Evolutionary conservation across 805 yeast genomes (phyloP).

Genomic region (Metschnikowia anglica): DNA sequence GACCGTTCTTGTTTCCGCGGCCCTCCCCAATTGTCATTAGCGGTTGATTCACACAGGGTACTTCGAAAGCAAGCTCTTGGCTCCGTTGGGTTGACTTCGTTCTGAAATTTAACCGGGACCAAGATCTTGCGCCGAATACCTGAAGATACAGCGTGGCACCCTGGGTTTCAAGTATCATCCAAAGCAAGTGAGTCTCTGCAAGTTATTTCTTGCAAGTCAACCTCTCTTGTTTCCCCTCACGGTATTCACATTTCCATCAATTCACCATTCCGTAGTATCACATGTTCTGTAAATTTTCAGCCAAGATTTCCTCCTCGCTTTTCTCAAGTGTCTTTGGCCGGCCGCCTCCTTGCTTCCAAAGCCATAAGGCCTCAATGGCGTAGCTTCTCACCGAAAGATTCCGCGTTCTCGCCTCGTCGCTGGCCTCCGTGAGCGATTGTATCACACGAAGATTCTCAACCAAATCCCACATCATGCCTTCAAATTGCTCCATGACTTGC

Average conservation of each 20-base stretch:
- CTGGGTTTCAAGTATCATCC: constrained; percentile 5
- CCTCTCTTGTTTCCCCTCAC: constrained; percentile 6
- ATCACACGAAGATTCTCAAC: constrained; percentile 60
- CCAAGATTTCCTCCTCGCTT: constrained; percentile 30
- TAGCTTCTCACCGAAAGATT: constrained; percentile 77
- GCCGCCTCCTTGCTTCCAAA: constrained; percentile 67
- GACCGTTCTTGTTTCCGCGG: neutral
- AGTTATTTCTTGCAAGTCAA: neutral
- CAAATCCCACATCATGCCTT: constrained; percentile 66
- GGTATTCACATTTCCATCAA: constrained; percentile 9
- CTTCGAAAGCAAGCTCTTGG: neutral
- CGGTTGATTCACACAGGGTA: neutral
- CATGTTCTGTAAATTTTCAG: constrained; percentile 22
- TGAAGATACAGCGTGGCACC: constrained; percentile 2
- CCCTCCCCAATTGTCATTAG: constrained; percentile 7
- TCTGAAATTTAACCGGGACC: constrained; percentile 10
- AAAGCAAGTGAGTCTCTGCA: constrained; percentile 1
- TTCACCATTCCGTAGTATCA: neutral
- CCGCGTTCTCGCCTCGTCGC: constrained; percentile 60
- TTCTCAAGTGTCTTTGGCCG: constrained; percentile 16
- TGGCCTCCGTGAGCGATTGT: constrained; percentile 64
- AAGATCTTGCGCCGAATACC: neutral
- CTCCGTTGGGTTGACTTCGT: constrained; percentile 9
- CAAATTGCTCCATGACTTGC: constrained; percentile 41
- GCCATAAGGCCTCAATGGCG: constrained; percentile 88